A percentile compares a stretch with the other conserved stretches of the same genome.
Evolutionary conservation across 129 eudicot species (phyloP).

Genomic region (Apium graveolens): DNA sequence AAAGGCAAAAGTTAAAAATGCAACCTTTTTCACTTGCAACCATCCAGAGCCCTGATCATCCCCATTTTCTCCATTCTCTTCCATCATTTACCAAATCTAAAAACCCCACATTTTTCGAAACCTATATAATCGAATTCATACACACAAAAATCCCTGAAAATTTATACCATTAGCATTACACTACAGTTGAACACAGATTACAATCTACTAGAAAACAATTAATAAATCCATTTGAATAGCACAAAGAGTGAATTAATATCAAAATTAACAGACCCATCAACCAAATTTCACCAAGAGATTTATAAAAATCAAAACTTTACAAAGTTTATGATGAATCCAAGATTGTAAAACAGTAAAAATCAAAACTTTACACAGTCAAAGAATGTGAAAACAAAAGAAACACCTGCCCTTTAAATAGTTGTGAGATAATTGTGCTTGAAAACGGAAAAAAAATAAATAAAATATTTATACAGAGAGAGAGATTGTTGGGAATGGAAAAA

Average conservation of each 20-base stretch:
- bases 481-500: neutral
- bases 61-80: constrained; percentile 42
- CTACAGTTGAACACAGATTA: neutral
- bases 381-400: neutral
- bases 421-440: neutral
- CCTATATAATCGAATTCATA: neutral
- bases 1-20: constrained; percentile 9
- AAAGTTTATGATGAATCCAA: neutral
- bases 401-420: neutral
- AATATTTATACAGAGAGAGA: neutral
- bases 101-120: neutral
- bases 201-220: neutral
- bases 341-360: neutral
- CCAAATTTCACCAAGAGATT: neutral
- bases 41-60: constrained; percentile 96
- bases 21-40: constrained; percentile 95
- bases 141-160: neutral
- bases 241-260: neutral
- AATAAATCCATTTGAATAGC: neutral
- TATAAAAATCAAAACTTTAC: neutral
- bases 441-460: neutral
- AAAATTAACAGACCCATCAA: neutral
- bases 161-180: neutral
- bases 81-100: constrained; percentile 27
- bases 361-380: neutral